Evolutionary conservation across 169 alveolate species (phyloP), one percentile per base, ranked within the genome.

Genomic region (Blepharisma undulans): DNA sequence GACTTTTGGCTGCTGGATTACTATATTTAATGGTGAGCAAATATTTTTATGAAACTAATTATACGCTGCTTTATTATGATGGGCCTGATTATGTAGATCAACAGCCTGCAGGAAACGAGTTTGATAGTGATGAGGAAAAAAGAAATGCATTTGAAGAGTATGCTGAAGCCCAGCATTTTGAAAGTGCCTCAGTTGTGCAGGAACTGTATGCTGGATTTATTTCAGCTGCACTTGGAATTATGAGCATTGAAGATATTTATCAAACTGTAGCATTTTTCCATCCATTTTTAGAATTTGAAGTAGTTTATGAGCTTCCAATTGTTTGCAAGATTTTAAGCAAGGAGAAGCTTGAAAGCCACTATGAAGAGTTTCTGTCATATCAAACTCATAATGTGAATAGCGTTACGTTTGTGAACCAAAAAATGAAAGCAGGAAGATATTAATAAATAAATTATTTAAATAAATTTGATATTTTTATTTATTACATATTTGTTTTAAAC

Each of bases 1-100:
- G 90, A 76, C 19, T 7, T 8, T 12, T 92, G 25, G 90, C 90
- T 25, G 95, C 95, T 18, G 88, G 94, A 32, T 33, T 92, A 0
- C 36, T 94, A 91, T 94, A 94, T 89, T 80, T 94, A 6, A 88
- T 91, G 18, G 82, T 94, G 8, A 93, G 94, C 16, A 76, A 90
- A 48, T 89, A 92, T 60, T 76, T 84, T 92, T 84, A 36, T 60
- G 89, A 84, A 48, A 84, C 79, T 22, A 61, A 84, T 60, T 84
- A 84, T 30, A 22, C 32, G 10, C 78, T 84, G 36, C 78, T 84
- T 36, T 84, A 84, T 60, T 33, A 79, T 33, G 34, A 79, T 4
- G 34, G 61, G 34, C 87, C 87, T 29, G 87, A 94, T 33, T 79
- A 74, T 29, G 80, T 25, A 8, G 80, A 74, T 25, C 80, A 22